Conservation (phyloP, 345 rosid genomes). For the Boechera retrofracta region DNA sequence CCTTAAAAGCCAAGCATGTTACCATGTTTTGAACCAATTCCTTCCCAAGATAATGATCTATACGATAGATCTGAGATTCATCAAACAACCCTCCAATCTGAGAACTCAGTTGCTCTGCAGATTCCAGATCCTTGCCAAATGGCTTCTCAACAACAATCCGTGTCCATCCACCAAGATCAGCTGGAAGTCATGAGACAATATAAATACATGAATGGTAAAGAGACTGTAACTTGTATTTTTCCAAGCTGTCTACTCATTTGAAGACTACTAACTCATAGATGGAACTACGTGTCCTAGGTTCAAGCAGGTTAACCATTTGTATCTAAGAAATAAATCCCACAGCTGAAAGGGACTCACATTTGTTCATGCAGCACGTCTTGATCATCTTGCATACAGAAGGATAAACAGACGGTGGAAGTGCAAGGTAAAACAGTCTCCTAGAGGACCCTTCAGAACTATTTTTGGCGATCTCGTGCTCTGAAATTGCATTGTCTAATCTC, state of each 20-base stretch:
- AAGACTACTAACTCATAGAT: background rate
- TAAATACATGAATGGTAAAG: background rate
- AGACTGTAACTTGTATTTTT: conserved; percentile 1
- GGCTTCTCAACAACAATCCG: conserved; percentile 99
- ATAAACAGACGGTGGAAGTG: conserved; percentile 97
- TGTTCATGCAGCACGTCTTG: conserved; percentile 82
- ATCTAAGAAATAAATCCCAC: background rate
- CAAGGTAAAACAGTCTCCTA: conserved; percentile 89
- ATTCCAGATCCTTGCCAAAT: conserved; percentile 88
- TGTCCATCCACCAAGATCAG: conserved; percentile 99
- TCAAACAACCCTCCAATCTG: conserved; percentile 48
- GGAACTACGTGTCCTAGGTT: background rate
- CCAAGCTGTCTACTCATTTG: background rate
- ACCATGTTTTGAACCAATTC: conserved; percentile 91
- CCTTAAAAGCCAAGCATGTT: background rate
- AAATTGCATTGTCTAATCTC: conserved; percentile 72
- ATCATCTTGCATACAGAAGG: conserved; percentile 97
- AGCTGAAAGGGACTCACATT: conserved; percentile 60
- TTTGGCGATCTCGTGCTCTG: conserved; percentile 71
- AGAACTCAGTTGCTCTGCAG: conserved; percentile 46
- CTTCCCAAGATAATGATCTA: conserved; percentile 97
- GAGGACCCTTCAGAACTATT: conserved; percentile 82
- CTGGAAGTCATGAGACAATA: conserved; percentile 48
- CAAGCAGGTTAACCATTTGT: background rate
- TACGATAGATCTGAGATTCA: conserved; percentile 58